Base-by-base conservation (phyloP, 768 basidiomycete species). In the Trametes cingulata region DNA sequence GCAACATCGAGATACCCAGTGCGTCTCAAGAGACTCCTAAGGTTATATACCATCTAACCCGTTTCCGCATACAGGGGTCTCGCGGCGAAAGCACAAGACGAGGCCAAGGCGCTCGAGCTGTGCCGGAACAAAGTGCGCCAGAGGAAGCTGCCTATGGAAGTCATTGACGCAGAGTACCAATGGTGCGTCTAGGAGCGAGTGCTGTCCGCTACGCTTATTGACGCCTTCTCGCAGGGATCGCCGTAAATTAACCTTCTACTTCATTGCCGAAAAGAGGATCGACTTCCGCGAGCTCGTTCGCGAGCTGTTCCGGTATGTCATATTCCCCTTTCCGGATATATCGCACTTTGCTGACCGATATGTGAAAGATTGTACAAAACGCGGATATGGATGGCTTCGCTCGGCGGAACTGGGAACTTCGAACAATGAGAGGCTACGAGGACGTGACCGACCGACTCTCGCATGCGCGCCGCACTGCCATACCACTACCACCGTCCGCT, bases 151-250 rank as follows among this genome's bases (percentile, higher is more conserved):
- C 95, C 95, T 17, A 99, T 99, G 96, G 93, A 98, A 74, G 95
- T 99, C 59, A 87, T 97, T 49, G 96, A 98, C 74, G 96, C 95
- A 33, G 96, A 98, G 75, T 99, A 95, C 77, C 96, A 99, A 71
- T 98, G 95, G 95, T 95, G 57, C 27, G 89, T 76, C 24, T 37
- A 14, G 6, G 1, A 45, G 20, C 12, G 42, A 20, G 17, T 19
- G 35, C 41, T 25, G 35, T 40, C 35, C 2, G 36, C 56, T 20
- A 25, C 29, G 40, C 56, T 41, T 49, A 43, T 19, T 62, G 43
- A 42, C 33, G 22, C n/a, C 52, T 24, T 1, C 14, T 17, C 50
- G 20, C 67, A 95, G 93, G 93, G 96, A 99, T 75, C 91, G 96
- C 59, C 91, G 95, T 73, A 98, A 98, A 77, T 76, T 99, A 62